Conservation (phyloP, 2,329 filamentous ascomycete species). For the Fusarium guadeloupense region DNA sequence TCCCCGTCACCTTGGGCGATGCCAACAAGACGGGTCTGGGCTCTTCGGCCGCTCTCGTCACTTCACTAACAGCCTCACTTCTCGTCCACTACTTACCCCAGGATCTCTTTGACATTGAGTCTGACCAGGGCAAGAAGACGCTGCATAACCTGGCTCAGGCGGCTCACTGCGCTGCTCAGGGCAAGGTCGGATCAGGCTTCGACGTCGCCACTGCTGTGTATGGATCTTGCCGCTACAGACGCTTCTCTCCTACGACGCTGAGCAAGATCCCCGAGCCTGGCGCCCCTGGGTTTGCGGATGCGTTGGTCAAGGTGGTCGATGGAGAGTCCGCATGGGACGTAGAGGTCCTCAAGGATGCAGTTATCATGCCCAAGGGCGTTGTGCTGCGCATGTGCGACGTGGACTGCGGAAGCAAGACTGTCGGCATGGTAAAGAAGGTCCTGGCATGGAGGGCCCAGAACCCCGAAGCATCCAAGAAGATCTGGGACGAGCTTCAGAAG, state of each 20-base stretch:
- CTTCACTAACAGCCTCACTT: constrained; percentile 80
- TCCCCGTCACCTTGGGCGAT: constrained; percentile 76
- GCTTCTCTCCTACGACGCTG: constrained; percentile 87
- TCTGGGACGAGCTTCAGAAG: constrained; percentile 80
- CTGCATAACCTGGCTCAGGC: constrained; percentile 95
- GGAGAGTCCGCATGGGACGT: constrained; percentile 77
- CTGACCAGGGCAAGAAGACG: constrained; percentile 62
- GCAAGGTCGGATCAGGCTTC: constrained; percentile 95
- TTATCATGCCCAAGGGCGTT: constrained; percentile 76
- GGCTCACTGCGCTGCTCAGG: constrained; percentile 93
- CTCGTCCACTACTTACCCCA: constrained; percentile 77
- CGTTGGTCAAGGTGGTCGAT: constrained; percentile 73
- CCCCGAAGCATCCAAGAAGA: constrained; percentile 66
- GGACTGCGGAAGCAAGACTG: constrained; percentile 91
- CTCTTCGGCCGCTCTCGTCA: constrained; percentile 93
- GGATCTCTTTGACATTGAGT: constrained; percentile 64
- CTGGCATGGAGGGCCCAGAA: constrained; percentile 80
- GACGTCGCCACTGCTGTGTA: constrained; percentile 94
- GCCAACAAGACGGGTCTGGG: constrained; percentile 97
- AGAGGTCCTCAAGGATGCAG: constrained; percentile 74
- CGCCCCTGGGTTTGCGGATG: constrained; percentile 70
- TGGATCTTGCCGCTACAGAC: constrained; percentile 87
- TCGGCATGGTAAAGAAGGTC: constrained; percentile 94
- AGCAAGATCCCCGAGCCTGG: constrained; percentile 72
- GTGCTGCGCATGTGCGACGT: constrained; percentile 94